Evolutionary conservation across 139 green algal genomes (phyloP).

Genomic region (Chlamydomonas incerta): DNA sequence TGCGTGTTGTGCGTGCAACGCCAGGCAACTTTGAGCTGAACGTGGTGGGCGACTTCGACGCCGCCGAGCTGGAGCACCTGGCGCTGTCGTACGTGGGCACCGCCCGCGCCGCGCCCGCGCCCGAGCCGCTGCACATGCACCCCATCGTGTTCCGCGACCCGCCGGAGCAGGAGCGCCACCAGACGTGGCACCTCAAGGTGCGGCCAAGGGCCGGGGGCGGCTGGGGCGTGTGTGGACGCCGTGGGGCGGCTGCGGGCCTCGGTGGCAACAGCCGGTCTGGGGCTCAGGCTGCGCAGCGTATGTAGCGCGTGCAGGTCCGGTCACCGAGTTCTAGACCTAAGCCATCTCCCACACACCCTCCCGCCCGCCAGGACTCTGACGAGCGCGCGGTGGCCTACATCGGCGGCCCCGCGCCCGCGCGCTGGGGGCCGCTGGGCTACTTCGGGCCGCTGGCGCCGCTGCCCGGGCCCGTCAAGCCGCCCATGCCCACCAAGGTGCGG

Average conservation of each 20-base stretch:
- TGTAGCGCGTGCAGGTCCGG: too few species aligned
- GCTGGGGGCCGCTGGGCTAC: conserved; percentile 81
- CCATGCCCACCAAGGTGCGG: conserved; percentile 11
- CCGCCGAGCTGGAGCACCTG: conserved; percentile 77
- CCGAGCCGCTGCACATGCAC: conserved; percentile 16
- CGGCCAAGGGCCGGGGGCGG: too few species aligned
- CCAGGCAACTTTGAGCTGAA: conserved; percentile 76
- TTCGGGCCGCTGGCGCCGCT: conserved; percentile 30
- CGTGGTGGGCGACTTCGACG: conserved; percentile 95
- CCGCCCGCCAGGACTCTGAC: conserved; percentile 82
- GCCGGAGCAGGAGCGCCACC: conserved; percentile 59
- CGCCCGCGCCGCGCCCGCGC: conserved; percentile 42
- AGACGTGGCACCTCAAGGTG: conserved; percentile 83
- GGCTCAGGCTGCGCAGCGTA: too few species aligned
- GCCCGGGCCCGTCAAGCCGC: conserved; percentile 6
- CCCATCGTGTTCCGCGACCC: conserved; percentile 54
- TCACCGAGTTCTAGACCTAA: too few species aligned
- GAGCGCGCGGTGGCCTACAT: conserved; percentile 96
- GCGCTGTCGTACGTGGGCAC: conserved; percentile 83
- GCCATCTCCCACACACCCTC: background rate
- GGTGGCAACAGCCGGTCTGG: too few species aligned
- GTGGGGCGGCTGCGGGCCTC: too few species aligned
- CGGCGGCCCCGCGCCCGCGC: conserved; percentile 82
- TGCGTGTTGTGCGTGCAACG: too few species aligned
- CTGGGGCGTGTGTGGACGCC: too few species aligned